Percentiles rank a stretch among this genome's conserved stretches.
These are phyloP conservation scores for Boletus rubroflammeus DNA, from an alignment of 768 basidiomycete species.

Conservation along the genomic window DNA sequence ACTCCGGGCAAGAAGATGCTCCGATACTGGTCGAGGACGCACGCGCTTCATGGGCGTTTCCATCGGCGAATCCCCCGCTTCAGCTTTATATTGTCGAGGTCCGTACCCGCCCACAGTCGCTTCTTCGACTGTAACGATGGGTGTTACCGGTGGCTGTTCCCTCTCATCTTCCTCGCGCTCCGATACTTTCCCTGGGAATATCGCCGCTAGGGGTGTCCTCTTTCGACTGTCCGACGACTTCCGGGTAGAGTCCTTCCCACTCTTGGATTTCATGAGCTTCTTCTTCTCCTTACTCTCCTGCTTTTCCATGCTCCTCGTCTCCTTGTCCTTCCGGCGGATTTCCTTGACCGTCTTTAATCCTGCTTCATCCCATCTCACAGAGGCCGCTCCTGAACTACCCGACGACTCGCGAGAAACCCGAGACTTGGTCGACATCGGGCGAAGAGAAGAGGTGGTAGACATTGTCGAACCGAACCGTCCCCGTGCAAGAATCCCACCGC, in stretches of 20 bases:
- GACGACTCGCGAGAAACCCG: constrained; percentile 38
- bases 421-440: constrained; percentile 44
- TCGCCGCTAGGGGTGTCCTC: constrained; percentile 51
- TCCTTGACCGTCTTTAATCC: constrained; percentile 49
- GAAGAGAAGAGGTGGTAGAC: constrained; percentile 43
- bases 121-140: constrained; percentile 45
- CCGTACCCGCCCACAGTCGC: constrained; percentile 53
- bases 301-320: constrained; percentile 35
- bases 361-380: constrained; percentile 51
- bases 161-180: constrained; percentile 15
- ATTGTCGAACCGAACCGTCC: constrained; percentile 38
- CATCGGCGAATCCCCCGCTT: background rate
- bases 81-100: background rate
- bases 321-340: constrained; percentile 38
- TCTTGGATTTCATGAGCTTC: constrained; percentile 29
- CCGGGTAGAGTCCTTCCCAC: constrained; percentile 35
- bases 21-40: constrained; percentile 58
- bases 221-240: constrained; percentile 48
- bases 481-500: constrained; percentile 30
- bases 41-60: constrained; percentile 39
- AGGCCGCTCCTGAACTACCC: constrained; percentile 39
- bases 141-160: constrained; percentile 1
- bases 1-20: constrained; percentile 50
- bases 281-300: constrained; percentile 31
- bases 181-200: constrained; percentile 49